Conservation (phyloP, 78 protist species). For the Anaeramoeba flamelloides region DNA sequence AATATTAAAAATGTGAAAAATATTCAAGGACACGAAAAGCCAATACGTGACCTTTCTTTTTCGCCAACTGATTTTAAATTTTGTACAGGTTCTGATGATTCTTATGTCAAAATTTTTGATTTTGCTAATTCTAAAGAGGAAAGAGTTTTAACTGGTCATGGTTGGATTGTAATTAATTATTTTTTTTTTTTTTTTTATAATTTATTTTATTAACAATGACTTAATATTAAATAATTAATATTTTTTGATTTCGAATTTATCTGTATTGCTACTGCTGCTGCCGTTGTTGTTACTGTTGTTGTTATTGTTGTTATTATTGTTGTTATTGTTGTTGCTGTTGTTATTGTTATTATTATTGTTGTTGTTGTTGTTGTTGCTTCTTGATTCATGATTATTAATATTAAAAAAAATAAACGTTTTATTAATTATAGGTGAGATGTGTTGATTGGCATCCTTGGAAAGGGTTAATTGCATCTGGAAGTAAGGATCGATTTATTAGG, state of each 20-base stretch:
- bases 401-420: no score
- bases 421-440: slow-evolving; percentile 57
- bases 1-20: slow-evolving; percentile 70
- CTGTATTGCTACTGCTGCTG: neutral
- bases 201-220: neutral
- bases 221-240: neutral
- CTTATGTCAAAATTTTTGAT: slow-evolving; percentile 25
- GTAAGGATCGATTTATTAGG: slow-evolving; percentile 52
- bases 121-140: slow-evolving; percentile 31
- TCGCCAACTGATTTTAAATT: slow-evolving; percentile 62
- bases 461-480: slow-evolving; percentile 57
- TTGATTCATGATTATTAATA: no score
- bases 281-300: no score
- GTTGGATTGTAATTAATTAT: neutral
- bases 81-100: slow-evolving; percentile 65
- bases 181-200: neutral
- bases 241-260: neutral
- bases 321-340: no score
- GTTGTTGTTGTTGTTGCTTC: no score
- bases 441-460: slow-evolving; percentile 72
- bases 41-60: slow-evolving; percentile 21
- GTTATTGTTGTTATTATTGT: no score
- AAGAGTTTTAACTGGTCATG: slow-evolving; percentile 8
- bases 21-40: slow-evolving; percentile 20
- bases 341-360: no score